These are phyloP conservation scores for Blastobotrys serpentis DNA, from an alignment of 1,139 yeast genomes.

Conservation along the genomic window DNA sequence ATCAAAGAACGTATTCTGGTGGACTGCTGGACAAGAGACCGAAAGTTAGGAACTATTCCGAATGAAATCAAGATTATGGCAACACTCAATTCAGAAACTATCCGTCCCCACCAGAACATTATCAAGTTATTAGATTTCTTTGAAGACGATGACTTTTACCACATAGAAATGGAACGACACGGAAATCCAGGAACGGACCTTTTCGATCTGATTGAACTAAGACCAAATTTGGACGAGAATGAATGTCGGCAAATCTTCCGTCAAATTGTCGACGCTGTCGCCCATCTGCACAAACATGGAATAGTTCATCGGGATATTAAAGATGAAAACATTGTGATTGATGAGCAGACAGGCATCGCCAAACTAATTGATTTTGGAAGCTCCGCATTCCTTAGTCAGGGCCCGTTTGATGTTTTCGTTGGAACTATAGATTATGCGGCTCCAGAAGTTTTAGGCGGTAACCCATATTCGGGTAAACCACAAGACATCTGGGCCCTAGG, in stretches of 20 bases:
- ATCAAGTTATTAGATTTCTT: slow-evolving; percentile 83
- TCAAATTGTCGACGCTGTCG: slow-evolving; percentile 75
- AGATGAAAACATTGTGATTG: slow-evolving; percentile 91
- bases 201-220: slow-evolving; percentile 85
- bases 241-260: slow-evolving; percentile 76
- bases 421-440: slow-evolving; percentile 98
- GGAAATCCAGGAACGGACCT: slow-evolving; percentile 88
- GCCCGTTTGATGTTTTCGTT: slow-evolving; percentile 95
- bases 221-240: slow-evolving; percentile 69
- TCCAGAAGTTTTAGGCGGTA: slow-evolving; percentile 89
- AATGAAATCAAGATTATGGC: slow-evolving; percentile 93
- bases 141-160: slow-evolving; percentile 85
- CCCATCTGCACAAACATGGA: slow-evolving; percentile 79
- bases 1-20: slow-evolving; percentile 90
- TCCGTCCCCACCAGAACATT: slow-evolving; percentile 71
- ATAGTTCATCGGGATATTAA: slow-evolving; percentile 93
- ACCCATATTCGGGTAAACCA: slow-evolving; percentile 84
- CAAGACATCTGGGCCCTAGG: slow-evolving; percentile 99
- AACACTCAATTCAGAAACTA: slow-evolving; percentile 42
- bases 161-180: slow-evolving; percentile 86
- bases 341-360: slow-evolving; percentile 45
- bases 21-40: slow-evolving; percentile 95
- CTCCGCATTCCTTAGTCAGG: slow-evolving; percentile 81
- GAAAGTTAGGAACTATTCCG: slow-evolving; percentile 88
- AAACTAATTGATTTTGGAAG: slow-evolving; percentile 94